Conservation (phyloP, 345 rosid genomes). For the Fremontodendron californicum region DNA sequence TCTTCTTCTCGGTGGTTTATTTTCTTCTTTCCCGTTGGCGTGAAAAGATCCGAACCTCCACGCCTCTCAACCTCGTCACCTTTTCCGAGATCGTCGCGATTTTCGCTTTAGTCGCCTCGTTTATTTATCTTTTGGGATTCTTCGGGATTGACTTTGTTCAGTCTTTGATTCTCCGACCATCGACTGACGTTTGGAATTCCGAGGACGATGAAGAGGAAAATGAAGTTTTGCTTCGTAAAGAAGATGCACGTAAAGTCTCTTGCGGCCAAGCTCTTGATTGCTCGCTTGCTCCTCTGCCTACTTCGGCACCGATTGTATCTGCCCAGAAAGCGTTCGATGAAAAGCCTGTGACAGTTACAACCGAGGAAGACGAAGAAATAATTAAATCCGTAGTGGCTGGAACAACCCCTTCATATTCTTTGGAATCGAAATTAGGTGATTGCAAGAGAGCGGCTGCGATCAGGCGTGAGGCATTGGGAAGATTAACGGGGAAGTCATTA, state of each 20-base stretch:
- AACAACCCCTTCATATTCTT: conserved; percentile 48
- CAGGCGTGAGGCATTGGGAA: conserved; percentile 57
- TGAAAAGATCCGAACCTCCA: conserved; percentile 63
- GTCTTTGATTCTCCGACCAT: conserved; percentile 44
- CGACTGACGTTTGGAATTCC: conserved; percentile 44
- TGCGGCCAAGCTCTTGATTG: conserved; percentile 57
- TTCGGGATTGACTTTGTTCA: conserved; percentile 68
- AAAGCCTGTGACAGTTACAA: conserved; percentile 19
- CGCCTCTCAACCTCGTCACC: conserved; percentile 55
- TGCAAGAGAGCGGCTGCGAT: conserved; percentile 55
- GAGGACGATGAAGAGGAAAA: conserved; percentile 42
- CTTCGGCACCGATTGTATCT: conserved; percentile 5
- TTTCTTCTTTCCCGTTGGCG: conserved; percentile 68
- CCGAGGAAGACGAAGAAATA: conserved; percentile 51
- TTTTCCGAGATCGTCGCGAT: conserved; percentile 56
- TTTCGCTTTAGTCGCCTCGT: conserved; percentile 48
- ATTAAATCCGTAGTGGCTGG: conserved; percentile 46
- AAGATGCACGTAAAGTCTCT: conserved; percentile 36
- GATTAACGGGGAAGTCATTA: conserved; percentile 50
- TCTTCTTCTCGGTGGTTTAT: conserved; percentile 64
- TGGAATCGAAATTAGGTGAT: conserved; percentile 62
- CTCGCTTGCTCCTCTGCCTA: neutral
- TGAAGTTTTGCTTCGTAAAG: conserved; percentile 26
- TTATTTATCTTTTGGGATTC: conserved; percentile 56
- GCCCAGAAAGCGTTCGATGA: neutral